A percentile compares a stretch with the other conserved stretches of the same genome.
Evolutionary conservation across 768 basidiomycete species (phyloP).

Genomic region (Collybiopsis luxurians): DNA sequence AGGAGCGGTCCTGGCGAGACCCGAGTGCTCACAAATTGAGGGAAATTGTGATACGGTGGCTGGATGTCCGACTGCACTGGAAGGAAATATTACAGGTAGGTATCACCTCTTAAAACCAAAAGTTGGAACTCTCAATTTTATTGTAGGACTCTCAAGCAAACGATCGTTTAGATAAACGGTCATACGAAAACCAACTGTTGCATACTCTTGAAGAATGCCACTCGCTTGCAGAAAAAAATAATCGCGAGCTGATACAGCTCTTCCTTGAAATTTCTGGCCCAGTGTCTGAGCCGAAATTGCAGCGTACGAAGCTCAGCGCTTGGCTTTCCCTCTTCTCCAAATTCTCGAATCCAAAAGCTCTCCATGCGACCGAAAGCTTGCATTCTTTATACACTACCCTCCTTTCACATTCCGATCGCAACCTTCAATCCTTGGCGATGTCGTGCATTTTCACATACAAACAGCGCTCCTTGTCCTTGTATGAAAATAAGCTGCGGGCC

Average conservation of each 20-base stretch:
- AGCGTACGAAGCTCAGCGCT: conserved; percentile 59
- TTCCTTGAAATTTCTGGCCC: conserved; percentile 59
- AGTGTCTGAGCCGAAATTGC: conserved; percentile 37
- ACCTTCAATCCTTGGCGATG: conserved; percentile 73
- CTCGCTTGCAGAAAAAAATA: conserved; percentile 80
- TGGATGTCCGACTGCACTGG: conserved; percentile 20
- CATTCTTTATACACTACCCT: conserved; percentile 66
- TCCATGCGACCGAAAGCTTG: conserved; percentile 66
- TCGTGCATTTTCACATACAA: conserved; percentile 85
- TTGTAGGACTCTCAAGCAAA: conserved; percentile 26
- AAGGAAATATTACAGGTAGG: neutral
- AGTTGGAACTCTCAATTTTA: neutral
- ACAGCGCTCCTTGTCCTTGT: conserved; percentile 46
- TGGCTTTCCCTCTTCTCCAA: conserved; percentile 90
- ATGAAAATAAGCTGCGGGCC: conserved; percentile 63
- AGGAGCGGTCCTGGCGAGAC: conserved; percentile 78
- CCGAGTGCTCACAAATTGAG: conserved; percentile 66
- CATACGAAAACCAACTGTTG: conserved; percentile 84
- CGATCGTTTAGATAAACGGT: conserved; percentile 67
- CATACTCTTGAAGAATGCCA: conserved; percentile 64
- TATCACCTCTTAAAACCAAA: neutral
- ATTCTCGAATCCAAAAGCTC: conserved; percentile 90
- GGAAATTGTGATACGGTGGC: conserved; percentile 46
- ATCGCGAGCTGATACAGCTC: conserved; percentile 80
- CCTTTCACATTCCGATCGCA: conserved; percentile 81